Evolutionary conservation across 352 stramenopile species (phyloP).

Genomic region (Globisporangium polare): DNA sequence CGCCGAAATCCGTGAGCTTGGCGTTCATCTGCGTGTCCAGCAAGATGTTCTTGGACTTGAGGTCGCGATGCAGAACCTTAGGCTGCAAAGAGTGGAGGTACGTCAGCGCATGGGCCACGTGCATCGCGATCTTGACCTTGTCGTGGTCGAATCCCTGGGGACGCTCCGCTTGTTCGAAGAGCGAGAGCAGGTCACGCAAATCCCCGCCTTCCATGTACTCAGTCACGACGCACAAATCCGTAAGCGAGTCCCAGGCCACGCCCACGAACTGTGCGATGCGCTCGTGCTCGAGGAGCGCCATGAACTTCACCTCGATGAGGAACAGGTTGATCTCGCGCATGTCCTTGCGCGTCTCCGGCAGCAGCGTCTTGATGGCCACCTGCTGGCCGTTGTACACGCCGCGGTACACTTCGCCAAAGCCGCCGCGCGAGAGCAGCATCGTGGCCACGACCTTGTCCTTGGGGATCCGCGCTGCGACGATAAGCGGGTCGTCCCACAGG

Average conservation of each 20-base stretch:
- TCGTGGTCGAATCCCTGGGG: conserved; percentile 31
- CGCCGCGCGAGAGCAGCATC: conserved; percentile 27
- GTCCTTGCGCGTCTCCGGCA: conserved; percentile 27
- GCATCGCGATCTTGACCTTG: conserved; percentile 27
- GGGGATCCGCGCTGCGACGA: conserved; percentile 29
- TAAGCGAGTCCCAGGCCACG: conserved; percentile 44
- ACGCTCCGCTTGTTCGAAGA: conserved; percentile 20
- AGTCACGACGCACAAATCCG: conserved; percentile 33
- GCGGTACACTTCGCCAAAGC: conserved; percentile 40
- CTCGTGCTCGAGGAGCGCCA: conserved; percentile 34
- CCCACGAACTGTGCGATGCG: conserved; percentile 42
- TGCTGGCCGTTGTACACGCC: conserved; percentile 30
- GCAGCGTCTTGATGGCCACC: conserved; percentile 42
- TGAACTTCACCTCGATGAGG: conserved; percentile 40
- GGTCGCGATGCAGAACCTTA: conserved; percentile 36
- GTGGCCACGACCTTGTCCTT: conserved; percentile 23
- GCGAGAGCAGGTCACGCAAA: conserved; percentile 27
- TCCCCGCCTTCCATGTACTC: conserved; percentile 50
- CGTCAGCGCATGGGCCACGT: conserved; percentile 26
- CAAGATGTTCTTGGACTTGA: too few species aligned
- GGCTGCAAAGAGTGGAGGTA: conserved; percentile 38
- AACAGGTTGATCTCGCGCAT: conserved; percentile 32
- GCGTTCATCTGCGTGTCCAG: too few species aligned
- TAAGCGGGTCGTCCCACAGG: conserved; percentile 34
- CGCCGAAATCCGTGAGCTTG: too few species aligned